A percentile compares a stretch with the other conserved stretches of the same genome.
phyloP scores from a whole-genome alignment of 208 protist genomes.

The Tritrichomonas foetus region DNA sequence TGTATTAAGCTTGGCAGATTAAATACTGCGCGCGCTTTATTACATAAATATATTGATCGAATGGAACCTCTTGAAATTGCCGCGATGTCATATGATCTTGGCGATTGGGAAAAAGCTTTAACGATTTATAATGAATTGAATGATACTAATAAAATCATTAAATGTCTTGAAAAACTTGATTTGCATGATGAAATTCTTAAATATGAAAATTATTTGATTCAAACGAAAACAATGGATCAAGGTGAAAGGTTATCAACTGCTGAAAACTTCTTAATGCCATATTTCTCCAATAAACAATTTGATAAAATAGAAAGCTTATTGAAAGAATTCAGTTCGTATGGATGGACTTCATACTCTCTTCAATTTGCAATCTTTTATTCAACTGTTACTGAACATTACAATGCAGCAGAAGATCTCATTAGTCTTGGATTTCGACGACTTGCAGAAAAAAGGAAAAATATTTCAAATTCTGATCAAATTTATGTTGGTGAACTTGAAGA shows the following conservation, averaged over 20 bases:
- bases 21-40: not conserved
- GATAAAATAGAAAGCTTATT: not conserved
- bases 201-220: not conserved
- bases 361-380: too few species aligned
- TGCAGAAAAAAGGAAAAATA: not conserved
- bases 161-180: not conserved
- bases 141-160: not conserved
- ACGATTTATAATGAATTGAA: not conserved
- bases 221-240: not conserved
- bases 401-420: not conserved
- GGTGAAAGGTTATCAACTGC: not conserved
- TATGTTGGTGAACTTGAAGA: not conserved
- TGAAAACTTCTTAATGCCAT: not conserved
- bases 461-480: not conserved
- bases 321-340: not conserved
- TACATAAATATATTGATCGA: not conserved
- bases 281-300: not conserved
- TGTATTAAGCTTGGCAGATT: not conserved
- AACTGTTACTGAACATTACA: not conserved
- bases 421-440: not conserved
- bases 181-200: not conserved
- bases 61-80: not conserved
- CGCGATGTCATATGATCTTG: not conserved
- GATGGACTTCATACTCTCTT: too few species aligned
- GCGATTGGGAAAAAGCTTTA: not conserved